Evolutionary conservation across 2,329 filamentous ascomycete genomes (phyloP), one percentile per base, ranked within the genome.

Genomic region (Stemphylium beticola): DNA sequence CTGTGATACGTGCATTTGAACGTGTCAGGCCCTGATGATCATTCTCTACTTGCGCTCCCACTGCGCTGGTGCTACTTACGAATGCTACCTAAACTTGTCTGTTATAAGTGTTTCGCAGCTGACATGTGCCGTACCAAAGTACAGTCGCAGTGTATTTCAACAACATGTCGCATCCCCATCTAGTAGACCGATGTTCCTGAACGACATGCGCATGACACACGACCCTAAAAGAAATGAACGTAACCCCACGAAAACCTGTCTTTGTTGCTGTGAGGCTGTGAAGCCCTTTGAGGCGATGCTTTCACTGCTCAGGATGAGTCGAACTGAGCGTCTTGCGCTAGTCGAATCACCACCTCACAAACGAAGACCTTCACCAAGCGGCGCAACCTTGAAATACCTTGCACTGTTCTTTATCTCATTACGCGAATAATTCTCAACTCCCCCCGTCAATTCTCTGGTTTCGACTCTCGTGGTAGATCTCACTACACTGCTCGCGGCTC

Each of bases 251-350:
- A 4, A 34, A 36, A 10, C 17, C 8, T 18, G 14, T 18, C 15
- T 4, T 15, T 12, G 18, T 4, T 4, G 26, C 34, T 32, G 31
- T 20, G 12, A 17, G 32, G 15, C 18, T 10, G 40, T 52, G 32
- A 42, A 15, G n/a, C 17, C 9, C 4, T n/a, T 34, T 29, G 26
- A 44, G 36, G 20, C 37, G 38, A 39, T 29, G 39, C 34, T 36
- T 31, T 11, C 26, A 29, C 9, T 11, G 26, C 22, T 24, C 26
- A 33, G 15, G 24, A 59, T 55, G 58, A 61, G 58, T 58, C 55
- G 53, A 61, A 61, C 26, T 58, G 58, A 58, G 52, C 24, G 46
- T 11, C 8, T 29, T 7, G 29, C 45, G 36, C 45, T 51, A 58
- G 33, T 22, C n/a, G 29, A 38, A 15, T 6, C 32, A 44, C 44